Conservation (phyloP, 176 grass and related monocot genomes). For the Carex scoparia region DNA sequence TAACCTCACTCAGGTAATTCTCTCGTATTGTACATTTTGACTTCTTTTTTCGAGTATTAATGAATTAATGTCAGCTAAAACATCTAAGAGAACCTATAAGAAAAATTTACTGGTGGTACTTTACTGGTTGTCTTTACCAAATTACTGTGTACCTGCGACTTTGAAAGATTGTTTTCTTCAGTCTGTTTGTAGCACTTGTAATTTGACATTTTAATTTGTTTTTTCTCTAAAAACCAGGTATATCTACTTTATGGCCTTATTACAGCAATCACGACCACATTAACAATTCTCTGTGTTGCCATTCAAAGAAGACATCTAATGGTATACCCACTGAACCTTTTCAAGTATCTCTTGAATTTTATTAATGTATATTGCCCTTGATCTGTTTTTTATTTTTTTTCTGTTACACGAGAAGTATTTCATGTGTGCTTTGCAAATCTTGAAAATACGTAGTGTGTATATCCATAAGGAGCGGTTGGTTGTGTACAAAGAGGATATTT, state of each 20-base stretch:
- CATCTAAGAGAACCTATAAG: not conserved
- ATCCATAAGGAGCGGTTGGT: not conserved
- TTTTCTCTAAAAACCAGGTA: constrained; percentile 41
- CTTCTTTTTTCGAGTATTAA: not conserved
- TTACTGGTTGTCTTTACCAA: not conserved
- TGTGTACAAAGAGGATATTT: not conserved
- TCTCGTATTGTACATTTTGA: not conserved
- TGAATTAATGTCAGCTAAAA: not conserved
- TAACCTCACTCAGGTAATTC: constrained; percentile 55
- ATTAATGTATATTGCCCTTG: not conserved
- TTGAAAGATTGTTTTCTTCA: not conserved
- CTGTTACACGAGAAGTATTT: not conserved
- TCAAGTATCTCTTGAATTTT: not conserved
- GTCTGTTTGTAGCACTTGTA: constrained; percentile 13
- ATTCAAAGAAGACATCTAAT: constrained; percentile 98
- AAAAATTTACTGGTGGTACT: not conserved
- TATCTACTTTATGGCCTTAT: constrained; percentile 88
- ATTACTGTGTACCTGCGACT: not conserved
- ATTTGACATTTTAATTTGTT: constrained; percentile 15
- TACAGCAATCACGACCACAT: constrained; percentile 56
- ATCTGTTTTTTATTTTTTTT: not conserved
- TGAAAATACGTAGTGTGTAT: not conserved
- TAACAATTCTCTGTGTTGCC: constrained; percentile 69
- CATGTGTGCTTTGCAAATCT: not conserved
- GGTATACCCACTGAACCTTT: constrained; percentile 36